These are phyloP conservation scores for Cystoderma amianthinum DNA, from an alignment of 768 basidiomycete species.

Conservation along the genomic window DNA sequence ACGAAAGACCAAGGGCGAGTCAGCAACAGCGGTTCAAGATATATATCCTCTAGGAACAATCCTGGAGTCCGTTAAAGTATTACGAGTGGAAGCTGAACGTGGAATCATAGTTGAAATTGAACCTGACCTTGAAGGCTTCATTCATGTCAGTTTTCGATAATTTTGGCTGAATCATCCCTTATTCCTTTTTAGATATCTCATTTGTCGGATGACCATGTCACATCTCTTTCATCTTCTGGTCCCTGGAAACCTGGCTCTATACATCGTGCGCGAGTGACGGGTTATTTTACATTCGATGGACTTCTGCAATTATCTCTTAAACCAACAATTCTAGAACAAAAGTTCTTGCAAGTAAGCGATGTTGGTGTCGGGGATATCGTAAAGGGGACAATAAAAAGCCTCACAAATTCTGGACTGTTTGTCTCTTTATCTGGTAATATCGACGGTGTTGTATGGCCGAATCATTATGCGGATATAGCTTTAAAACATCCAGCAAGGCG, in stretches of 20 bases:
- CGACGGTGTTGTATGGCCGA: constrained; percentile 91
- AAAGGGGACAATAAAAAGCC: constrained; percentile 81
- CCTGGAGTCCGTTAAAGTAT: constrained; percentile 68
- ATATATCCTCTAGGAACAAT: constrained; percentile 70
- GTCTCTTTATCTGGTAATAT: constrained; percentile 82
- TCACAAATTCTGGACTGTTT: constrained; percentile 78
- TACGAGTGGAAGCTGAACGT: constrained; percentile 71
- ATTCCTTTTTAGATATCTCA: constrained; percentile 75
- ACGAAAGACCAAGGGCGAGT: constrained; percentile 22
- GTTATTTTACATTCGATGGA: constrained; percentile 81
- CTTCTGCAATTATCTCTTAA: constrained; percentile 84
- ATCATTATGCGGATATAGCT: constrained; percentile 92
- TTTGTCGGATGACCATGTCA: constrained; percentile 84
- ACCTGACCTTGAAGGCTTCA: constrained; percentile 66
- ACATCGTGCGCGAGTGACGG: constrained; percentile 84
- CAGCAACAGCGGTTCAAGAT: constrained; percentile 31
- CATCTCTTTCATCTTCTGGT: constrained; percentile 69
- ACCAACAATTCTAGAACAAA: constrained; percentile 75
- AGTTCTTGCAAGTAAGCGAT: constrained; percentile 77
- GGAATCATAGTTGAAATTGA: constrained; percentile 70
- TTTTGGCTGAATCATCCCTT: background rate
- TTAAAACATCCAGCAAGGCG: constrained; percentile 89
- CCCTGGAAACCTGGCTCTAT: constrained; percentile 75
- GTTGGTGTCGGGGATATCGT: constrained; percentile 81
- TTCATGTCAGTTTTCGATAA: constrained; percentile 58